Evolutionary conservation across 2,329 filamentous ascomycete species (phyloP), one percentile per base, ranked within the genome.

Genomic region (Ustilaginoidea virens): DNA sequence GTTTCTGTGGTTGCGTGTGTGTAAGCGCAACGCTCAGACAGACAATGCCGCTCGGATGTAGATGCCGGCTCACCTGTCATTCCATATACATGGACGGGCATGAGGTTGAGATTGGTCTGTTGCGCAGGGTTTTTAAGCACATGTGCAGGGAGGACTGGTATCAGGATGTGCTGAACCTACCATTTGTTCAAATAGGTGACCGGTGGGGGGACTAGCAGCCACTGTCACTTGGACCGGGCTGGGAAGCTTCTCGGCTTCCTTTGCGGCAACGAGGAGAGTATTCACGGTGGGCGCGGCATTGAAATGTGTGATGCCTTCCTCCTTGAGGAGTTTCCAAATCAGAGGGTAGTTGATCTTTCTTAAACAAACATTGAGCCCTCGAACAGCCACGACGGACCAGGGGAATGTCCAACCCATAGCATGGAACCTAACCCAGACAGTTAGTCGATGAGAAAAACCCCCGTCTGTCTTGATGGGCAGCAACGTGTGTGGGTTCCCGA

Each of bases 271-370:
- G 3, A 98, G 69, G 1, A 96, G 59, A 0, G 87, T 98, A 51
- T 96, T 96, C 29, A 98, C 90, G 0, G 90, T 98, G 0, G 90
- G 90, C 1, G 87, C 90, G 1, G 87, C 87, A 46, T 87, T 92
- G 59, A 92, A 96, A 53, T 98, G 90, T 1, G 85, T 96, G 38
- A 98, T 79, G 5, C 70, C 63, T 52, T 96, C 81, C 29, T 83
- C 69, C 45, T 85, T 92, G 19, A 98, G 59, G 4, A 98, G 58
- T 27, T 69, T 69, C 90, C 90, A 98, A 35, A 98, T 92, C 33
- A 87, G 63, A 0, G 81, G 73, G 48, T 98, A 98, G 54, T 96
- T 85, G 39, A 98, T 82, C 60, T 93, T 96, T 35, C 90, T 71
- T 12, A 98, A 62, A 44, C 86, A 94, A 49, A 93, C 85, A 51